Conservation (phyloP, 345 rosid genomes). For the Gossypium thurberi region DNA sequence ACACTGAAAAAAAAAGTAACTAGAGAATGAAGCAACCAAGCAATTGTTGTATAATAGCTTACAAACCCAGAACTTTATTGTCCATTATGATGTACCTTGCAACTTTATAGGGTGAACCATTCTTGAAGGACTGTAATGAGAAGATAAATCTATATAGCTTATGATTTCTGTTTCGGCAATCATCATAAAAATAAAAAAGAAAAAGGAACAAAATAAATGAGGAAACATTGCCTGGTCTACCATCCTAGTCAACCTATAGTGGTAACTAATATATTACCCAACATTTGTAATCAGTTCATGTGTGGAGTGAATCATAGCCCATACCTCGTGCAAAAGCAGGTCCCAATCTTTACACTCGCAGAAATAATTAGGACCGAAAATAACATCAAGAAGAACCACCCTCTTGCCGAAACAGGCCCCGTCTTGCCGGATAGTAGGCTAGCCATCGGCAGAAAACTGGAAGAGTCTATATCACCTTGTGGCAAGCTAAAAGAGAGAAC, state of each 20-base stretch:
- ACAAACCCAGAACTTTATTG: neutral
- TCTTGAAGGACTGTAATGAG: conserved; percentile 11
- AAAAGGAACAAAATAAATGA: neutral
- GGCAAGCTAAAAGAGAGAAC: conserved; percentile 43
- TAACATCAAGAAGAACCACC: conserved; percentile 44
- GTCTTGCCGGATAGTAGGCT: conserved; percentile 33
- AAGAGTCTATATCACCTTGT: conserved; percentile 23
- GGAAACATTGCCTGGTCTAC: neutral
- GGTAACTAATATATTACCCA: neutral
- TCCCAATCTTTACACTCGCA: conserved; percentile 50
- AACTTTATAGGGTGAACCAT: neutral
- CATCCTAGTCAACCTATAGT: conserved; percentile 22
- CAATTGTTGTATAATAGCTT: neutral
- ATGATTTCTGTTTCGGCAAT: conserved; percentile 13
- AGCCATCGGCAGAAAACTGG: conserved; percentile 15
- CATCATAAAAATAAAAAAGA: neutral
- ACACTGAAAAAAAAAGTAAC: too few species aligned
- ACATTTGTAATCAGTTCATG: conserved; percentile 4
- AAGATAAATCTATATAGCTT: conserved; percentile 2
- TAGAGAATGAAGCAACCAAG: neutral
- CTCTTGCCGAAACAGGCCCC: conserved; percentile 28
- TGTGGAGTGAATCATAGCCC: conserved; percentile 5
- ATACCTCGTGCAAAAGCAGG: conserved; percentile 46
- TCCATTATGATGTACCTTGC: neutral
- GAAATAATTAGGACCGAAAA: conserved; percentile 64